Conservation (phyloP, 2,329 filamentous ascomycete species). For the Neoarthrinium moseri region DNA sequence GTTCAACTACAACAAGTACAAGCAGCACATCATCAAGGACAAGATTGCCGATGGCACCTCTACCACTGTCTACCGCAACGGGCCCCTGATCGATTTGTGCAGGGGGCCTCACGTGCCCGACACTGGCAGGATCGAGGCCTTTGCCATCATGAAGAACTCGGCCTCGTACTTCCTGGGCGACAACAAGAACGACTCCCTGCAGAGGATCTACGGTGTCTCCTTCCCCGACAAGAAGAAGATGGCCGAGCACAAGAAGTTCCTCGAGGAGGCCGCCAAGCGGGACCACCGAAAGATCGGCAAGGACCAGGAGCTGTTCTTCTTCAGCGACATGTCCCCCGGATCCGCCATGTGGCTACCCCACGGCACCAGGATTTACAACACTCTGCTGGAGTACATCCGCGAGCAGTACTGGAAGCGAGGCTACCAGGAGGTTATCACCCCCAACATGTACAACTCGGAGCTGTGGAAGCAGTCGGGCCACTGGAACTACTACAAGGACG, state of each 20-base stretch:
- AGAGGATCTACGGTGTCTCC: slow-evolving; percentile 94
- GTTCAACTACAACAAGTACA: slow-evolving; percentile 98
- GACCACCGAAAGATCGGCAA: slow-evolving; percentile 92
- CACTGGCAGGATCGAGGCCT: slow-evolving; percentile 90
- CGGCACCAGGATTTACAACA: slow-evolving; percentile 91
- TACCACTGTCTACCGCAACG: slow-evolving; percentile 93
- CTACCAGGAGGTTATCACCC: slow-evolving; percentile 92
- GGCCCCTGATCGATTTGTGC: slow-evolving; percentile 92
- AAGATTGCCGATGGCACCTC: slow-evolving; percentile 85
- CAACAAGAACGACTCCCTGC: slow-evolving; percentile 88
- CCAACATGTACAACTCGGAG: slow-evolving; percentile 93
- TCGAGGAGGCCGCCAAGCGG: slow-evolving; percentile 96
- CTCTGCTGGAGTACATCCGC: slow-evolving; percentile 76
- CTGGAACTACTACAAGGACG: slow-evolving; percentile 90
- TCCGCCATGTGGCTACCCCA: slow-evolving; percentile 91
- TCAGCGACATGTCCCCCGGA: slow-evolving; percentile 89
- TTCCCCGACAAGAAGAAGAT: slow-evolving; percentile 95
- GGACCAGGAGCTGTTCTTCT: slow-evolving; percentile 97
- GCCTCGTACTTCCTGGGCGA: slow-evolving; percentile 91
- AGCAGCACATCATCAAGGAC: slow-evolving; percentile 94
- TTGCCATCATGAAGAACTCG: slow-evolving; percentile 80
- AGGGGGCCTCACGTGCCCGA: slow-evolving; percentile 92
- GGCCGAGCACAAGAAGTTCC: slow-evolving; percentile 88
- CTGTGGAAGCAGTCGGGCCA: slow-evolving; percentile 95
- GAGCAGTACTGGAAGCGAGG: slow-evolving; percentile 90